A percentile compares a stretch with the other conserved stretches of the same genome.
Evolutionary conservation across 1,284 basidiomycete genomes (phyloP).

Genomic region (Bjerkandera adusta): DNA sequence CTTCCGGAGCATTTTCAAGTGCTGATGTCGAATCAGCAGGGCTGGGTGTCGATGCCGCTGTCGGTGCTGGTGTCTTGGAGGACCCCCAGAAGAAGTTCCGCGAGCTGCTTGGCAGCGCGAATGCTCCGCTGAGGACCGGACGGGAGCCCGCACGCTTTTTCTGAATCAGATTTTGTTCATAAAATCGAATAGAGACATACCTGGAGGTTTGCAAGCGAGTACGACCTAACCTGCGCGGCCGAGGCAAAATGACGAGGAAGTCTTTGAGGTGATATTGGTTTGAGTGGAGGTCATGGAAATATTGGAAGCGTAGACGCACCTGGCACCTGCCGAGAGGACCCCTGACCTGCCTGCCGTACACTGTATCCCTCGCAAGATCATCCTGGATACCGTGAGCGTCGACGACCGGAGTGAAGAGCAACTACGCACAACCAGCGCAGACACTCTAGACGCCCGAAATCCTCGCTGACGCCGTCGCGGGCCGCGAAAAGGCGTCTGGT

Average conservation of each 20-base stretch:
- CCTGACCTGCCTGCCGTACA: conserved; percentile 6
- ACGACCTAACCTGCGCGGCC: not conserved
- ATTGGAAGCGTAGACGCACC: not conserved
- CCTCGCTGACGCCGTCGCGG: too few relatives aligned
- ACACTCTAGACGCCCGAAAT: not conserved
- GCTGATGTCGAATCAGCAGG: not conserved
- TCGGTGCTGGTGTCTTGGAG: conserved; percentile 17
- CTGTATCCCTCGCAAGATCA: conserved; percentile 5
- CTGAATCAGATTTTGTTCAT: not conserved
- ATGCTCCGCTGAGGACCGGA: not conserved
- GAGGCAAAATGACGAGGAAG: conserved; percentile 10
- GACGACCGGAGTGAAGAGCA: not conserved
- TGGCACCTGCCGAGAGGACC: not conserved
- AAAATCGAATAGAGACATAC: not conserved
- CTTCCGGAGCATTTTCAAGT: not conserved
- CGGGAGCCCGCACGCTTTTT: conserved; percentile 5
- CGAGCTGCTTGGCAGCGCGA: conserved; percentile 12
- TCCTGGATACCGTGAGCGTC: not conserved
- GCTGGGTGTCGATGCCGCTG: conserved; percentile 6
- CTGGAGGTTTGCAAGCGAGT: conserved; percentile 6
- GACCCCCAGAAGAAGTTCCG: conserved; percentile 24
- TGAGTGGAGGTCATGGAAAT: too few relatives aligned
- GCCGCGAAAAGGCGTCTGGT: too few relatives aligned
- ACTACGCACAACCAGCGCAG: not conserved
- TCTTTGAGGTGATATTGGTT: not conserved